Conservation (phyloP, 352 stramenopile species). For the Phytophthora ramorum region DNA sequence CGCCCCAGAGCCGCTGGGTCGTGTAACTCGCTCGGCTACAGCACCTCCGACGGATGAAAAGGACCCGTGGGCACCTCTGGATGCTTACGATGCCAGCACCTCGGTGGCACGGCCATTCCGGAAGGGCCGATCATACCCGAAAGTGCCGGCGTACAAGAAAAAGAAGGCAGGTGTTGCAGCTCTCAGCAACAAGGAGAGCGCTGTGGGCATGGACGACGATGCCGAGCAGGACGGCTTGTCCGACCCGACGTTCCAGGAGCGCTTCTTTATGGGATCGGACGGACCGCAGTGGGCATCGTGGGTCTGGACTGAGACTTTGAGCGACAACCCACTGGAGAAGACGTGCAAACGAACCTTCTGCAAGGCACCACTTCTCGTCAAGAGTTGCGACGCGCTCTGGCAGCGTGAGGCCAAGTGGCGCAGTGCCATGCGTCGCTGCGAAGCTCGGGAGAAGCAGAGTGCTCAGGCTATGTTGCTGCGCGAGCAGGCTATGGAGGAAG, state of each 20-base stretch:
- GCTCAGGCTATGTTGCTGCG: constrained; percentile 73
- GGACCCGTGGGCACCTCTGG: constrained; percentile 74
- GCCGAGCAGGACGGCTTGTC: constrained; percentile 59
- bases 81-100: constrained; percentile 80
- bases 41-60: constrained; percentile 35
- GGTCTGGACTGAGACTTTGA: constrained; percentile 69
- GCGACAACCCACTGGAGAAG: constrained; percentile 53
- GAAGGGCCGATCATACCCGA: constrained; percentile 77
- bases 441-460: constrained; percentile 62
- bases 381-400: constrained; percentile 66
- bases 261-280: constrained; percentile 61
- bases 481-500: constrained; percentile 71
- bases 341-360: constrained; percentile 77
- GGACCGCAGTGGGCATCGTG: constrained; percentile 73
- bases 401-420: constrained; percentile 76
- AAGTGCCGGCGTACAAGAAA: constrained; percentile 49
- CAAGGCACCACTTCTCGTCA: constrained; percentile 54
- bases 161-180: constrained; percentile 25
- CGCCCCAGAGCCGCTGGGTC: constrained; percentile 1
- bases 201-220: constrained; percentile 44
- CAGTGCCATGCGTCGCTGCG: constrained; percentile 50
- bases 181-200: constrained; percentile 47
- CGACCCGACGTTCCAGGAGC: constrained; percentile 68
- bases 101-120: constrained; percentile 71
- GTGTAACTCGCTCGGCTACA: not conserved